Percentiles rank a stretch among this genome's conserved stretches.
Evolutionary conservation across 2,329 filamentous ascomycete genomes (phyloP).

Genomic region (Aspergillus awamori): DNA sequence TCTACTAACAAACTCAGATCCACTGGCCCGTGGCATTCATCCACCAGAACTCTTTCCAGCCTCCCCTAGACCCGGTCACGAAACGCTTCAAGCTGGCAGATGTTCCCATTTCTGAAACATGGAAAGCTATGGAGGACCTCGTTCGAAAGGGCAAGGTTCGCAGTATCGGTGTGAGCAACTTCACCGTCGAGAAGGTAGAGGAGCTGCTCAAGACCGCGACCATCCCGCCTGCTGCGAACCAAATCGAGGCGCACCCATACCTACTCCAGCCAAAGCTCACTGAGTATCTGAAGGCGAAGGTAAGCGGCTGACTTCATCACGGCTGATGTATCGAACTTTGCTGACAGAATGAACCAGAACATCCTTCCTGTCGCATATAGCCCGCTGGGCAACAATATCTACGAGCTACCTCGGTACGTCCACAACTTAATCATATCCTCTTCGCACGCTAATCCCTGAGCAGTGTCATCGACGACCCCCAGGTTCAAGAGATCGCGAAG

Average conservation of each 20-base stretch:
- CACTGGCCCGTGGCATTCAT: constrained; percentile 40
- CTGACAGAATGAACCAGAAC: constrained; percentile 17
- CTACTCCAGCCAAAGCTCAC: constrained; percentile 61
- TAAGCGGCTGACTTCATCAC: constrained; percentile 30
- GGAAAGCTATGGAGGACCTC: constrained; percentile 41
- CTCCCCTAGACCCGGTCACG: constrained; percentile 27
- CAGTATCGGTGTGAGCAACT: constrained; percentile 39
- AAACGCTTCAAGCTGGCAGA: constrained; percentile 32
- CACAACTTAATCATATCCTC: background rate
- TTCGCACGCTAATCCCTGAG: constrained; percentile 14
- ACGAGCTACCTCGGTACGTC: constrained; percentile 31
- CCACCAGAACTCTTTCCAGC: constrained; percentile 32
- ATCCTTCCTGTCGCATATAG: constrained; percentile 64
- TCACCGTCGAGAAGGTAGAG: constrained; percentile 45
- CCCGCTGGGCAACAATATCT: constrained; percentile 58
- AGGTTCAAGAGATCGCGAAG: constrained; percentile 64
- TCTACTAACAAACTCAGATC: constrained; percentile 27
- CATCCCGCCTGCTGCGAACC: constrained; percentile 63
- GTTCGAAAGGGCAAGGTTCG: constrained; percentile 38
- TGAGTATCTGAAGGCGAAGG: constrained; percentile 55
- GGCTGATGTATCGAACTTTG: background rate
- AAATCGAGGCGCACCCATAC: constrained; percentile 69
- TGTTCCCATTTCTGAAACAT: constrained; percentile 36
- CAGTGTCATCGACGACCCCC: constrained; percentile 63
- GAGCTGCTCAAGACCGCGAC: constrained; percentile 44